A percentile compares a stretch with the other conserved stretches of the same genome.
phyloP scores from a whole-genome alignment of 2,329 filamentous ascomycete genomes.

The Pleoardoris graminearum region DNA sequence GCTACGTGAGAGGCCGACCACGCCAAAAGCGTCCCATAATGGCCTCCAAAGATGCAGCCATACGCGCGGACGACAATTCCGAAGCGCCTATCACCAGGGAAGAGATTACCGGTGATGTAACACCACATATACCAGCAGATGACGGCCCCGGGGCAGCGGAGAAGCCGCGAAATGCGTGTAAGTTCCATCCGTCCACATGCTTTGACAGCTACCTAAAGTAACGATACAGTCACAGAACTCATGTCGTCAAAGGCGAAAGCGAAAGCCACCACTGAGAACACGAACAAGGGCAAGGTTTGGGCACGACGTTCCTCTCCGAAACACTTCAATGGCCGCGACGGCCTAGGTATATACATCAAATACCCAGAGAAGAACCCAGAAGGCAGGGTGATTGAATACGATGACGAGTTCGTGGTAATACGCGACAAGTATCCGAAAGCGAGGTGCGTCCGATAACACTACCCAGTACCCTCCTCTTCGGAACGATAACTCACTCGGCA shows the following conservation, averaged over 20 bases:
- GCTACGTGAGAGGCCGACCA: neutral
- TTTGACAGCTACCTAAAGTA: slow-evolving; percentile 20
- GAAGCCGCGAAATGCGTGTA: slow-evolving; percentile 47
- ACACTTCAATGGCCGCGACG: slow-evolving; percentile 55
- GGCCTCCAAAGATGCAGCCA: slow-evolving; percentile 3
- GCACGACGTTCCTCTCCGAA: neutral
- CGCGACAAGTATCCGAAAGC: slow-evolving; percentile 84
- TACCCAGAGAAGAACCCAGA: slow-evolving; percentile 64
- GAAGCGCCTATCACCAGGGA: slow-evolving; percentile 20
- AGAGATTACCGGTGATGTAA: slow-evolving; percentile 23
- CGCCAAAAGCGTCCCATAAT: slow-evolving; percentile 7
- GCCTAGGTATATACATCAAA: slow-evolving; percentile 67
- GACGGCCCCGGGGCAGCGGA: slow-evolving; percentile 6
- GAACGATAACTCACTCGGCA: neutral
- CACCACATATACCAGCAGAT: slow-evolving; percentile 10
- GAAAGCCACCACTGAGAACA: slow-evolving; percentile 5
- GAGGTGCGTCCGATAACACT: slow-evolving; percentile 25
- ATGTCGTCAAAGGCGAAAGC: slow-evolving; percentile 49
- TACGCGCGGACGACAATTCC: slow-evolving; percentile 19
- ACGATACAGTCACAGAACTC: slow-evolving; percentile 51
- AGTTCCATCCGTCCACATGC: slow-evolving; percentile 1
- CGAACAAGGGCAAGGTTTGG: slow-evolving; percentile 17
- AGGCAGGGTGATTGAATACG: slow-evolving; percentile 66
- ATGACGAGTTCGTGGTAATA: slow-evolving; percentile 73
- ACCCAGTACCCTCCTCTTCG: neutral